phyloP scores from a whole-genome alignment of 148 eudicot species.

The Polygonum aviculare region DNA sequence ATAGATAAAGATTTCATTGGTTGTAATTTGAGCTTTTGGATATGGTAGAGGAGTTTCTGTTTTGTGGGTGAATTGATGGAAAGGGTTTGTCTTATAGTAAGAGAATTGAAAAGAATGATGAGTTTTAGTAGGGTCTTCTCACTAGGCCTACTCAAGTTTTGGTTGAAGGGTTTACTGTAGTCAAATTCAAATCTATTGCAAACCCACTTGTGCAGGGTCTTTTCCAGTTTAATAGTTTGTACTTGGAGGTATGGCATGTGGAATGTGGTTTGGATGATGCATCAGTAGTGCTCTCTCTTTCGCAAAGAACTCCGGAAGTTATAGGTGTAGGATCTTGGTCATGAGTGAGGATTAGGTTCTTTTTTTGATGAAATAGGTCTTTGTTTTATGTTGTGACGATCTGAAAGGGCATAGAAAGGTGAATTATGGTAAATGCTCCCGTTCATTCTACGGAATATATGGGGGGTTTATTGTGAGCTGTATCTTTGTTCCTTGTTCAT shows the following conservation, averaged over 20 bases:
- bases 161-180: neutral
- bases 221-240: neutral
- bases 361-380: neutral
- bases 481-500: neutral
- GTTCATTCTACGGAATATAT: neutral
- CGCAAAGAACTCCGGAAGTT: neutral
- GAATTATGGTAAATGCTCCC: neutral
- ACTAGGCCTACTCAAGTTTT: neutral
- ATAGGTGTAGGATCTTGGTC: neutral
- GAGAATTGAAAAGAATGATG: neutral
- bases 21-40: neutral
- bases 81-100: neutral
- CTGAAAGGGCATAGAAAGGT: neutral
- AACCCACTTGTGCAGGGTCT: neutral
- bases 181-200: neutral
- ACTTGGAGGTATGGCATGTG: neutral
- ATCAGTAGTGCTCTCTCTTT: neutral
- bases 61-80: neutral
- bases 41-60: neutral
- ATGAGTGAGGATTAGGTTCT: neutral
- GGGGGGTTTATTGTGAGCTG: neutral
- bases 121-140: neutral
- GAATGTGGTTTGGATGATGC: neutral
- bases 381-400: neutral
- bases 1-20: neutral